Evolutionary conservation across 805 yeast genomes (phyloP), one percentile per base, ranked within the genome.

Genomic region (Candida saitoana): DNA sequence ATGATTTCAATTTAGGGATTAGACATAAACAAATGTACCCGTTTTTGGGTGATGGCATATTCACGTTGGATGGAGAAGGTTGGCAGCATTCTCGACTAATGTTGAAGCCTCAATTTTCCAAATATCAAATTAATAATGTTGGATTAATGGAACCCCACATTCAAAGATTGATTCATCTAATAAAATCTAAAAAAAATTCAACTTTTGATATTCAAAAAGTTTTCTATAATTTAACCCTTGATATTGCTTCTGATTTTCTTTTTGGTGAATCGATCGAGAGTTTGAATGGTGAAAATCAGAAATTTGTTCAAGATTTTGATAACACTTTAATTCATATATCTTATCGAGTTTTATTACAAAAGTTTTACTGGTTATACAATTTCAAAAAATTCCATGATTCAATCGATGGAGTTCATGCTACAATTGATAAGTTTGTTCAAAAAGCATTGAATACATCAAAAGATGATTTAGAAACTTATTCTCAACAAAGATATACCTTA

Each of bases 101-200:
- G 73, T 60, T 68, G 46, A 59, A 73, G 46, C 74, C 74, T 2
- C 73, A 69, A 46, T 69, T 69, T 48, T 66, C 71, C 9, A 56
- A 71, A 53, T 73, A 67, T 41, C 71, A 69, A 48, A 63, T 68
- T 41, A 62, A 71, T 5, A 73, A 69, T 42, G 71, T 67, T 14
- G 53, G 57, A 41, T 18, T 58, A 4, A 56, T 68, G 49, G 74
- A 69, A 43, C 70, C 72, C 11, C 74, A 69, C 47, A 41, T 68
- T 12, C 71, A 67, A 45, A 54, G 52, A 8, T 54, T 69, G 36
- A 59, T 59, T 12, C 49, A 52, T 31, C 72, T 67, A 44, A 45
- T 69, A 22, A 54, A 50, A 32, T 54, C 57, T 9, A 18, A 42
- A 18, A 36, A 47, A 3, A 71, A 71, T 3, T 19, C 41, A 16